Evolutionary conservation across 164 flowering plant genomes (phyloP).

Genomic region (Amborella trichopoda): DNA sequence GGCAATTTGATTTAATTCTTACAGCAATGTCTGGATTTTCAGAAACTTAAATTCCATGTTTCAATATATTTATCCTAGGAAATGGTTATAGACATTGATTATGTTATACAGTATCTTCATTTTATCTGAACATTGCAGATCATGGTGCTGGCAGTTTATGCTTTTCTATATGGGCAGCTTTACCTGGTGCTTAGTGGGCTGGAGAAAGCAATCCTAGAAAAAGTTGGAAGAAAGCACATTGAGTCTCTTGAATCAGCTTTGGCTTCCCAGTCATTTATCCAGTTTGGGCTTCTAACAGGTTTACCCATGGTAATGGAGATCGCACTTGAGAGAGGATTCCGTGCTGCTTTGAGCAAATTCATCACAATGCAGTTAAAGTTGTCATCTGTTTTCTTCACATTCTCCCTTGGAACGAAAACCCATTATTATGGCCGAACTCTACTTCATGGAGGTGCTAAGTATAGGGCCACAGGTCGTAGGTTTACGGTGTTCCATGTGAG

Average conservation of each 20-base stretch:
- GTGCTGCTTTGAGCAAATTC: constrained; percentile 69
- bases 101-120: too few species aligned
- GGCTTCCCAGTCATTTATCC: constrained; percentile 87
- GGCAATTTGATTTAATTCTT: constrained; percentile 2
- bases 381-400: constrained; percentile 92
- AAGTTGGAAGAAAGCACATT: constrained; percentile 53
- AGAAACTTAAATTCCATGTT: too few species aligned
- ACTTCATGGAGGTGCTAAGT: constrained; percentile 94
- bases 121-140: too few species aligned
- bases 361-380: constrained; percentile 91
- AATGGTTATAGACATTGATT: too few species aligned
- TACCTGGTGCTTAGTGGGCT: constrained; percentile 90
- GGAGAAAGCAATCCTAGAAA: constrained; percentile 46
- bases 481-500: constrained; percentile 85
- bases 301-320: constrained; percentile 96
- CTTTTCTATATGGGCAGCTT: constrained; percentile 92
- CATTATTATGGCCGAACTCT: constrained; percentile 89
- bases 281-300: constrained; percentile 91
- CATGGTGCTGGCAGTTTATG: constrained; percentile 65
- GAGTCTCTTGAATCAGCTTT: constrained; percentile 80
- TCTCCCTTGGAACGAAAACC: constrained; percentile 74
- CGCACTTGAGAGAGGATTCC: constrained; percentile 83
- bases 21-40: too few species aligned
- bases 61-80: too few species aligned
- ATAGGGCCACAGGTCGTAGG: constrained; percentile 85